A percentile compares a stretch with the other conserved stretches of the same genome.
phyloP scores from a whole-genome alignment of 2,329 filamentous ascomycete species.

The Cryphonectria japonica region DNA sequence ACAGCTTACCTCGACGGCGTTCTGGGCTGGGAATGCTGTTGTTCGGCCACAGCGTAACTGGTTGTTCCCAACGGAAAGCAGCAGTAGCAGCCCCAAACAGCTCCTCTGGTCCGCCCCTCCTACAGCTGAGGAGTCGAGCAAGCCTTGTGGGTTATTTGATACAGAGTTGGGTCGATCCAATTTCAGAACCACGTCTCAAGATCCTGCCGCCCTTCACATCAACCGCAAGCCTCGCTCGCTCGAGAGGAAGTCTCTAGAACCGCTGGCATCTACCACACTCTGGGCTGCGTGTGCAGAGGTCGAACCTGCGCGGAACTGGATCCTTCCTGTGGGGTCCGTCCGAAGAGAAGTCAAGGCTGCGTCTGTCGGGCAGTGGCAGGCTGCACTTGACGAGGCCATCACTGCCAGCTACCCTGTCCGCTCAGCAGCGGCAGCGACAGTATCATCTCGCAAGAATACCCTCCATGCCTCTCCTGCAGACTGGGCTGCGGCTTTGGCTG shows the following conservation, averaged over 20 bases:
- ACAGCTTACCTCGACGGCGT: slow-evolving; percentile 33
- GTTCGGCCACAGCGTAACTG: slow-evolving; percentile 34
- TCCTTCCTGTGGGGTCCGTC: slow-evolving; percentile 36
- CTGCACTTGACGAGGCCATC: slow-evolving; percentile 19
- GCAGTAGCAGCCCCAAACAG: slow-evolving; percentile 21
- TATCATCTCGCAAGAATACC: background rate
- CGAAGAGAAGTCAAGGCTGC: slow-evolving; percentile 29
- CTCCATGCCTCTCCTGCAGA: slow-evolving; percentile 14
- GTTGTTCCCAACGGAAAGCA: slow-evolving; percentile 31
- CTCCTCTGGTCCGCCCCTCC: slow-evolving; percentile 39
- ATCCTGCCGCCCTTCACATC: slow-evolving; percentile 40
- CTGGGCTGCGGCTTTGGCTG: slow-evolving; percentile 34
- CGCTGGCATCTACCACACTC: slow-evolving; percentile 35
- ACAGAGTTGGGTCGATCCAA: slow-evolving; percentile 31
- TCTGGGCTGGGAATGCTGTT: slow-evolving; percentile 33
- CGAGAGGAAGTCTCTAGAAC: slow-evolving; percentile 35
- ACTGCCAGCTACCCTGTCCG: slow-evolving; percentile 24
- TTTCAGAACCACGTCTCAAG: slow-evolving; percentile 37
- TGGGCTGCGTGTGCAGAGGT: slow-evolving; percentile 32
- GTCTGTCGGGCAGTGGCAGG: slow-evolving; percentile 35
- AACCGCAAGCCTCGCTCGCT: slow-evolving; percentile 35
- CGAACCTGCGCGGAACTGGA: slow-evolving; percentile 36
- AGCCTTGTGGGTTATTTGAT: slow-evolving; percentile 35
- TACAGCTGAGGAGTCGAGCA: slow-evolving; percentile 15
- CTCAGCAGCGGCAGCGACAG: background rate